Evolutionary conservation across 495 filamentous ascomycete genomes (phyloP).

Genomic region (Alectoria sarmentosa): DNA sequence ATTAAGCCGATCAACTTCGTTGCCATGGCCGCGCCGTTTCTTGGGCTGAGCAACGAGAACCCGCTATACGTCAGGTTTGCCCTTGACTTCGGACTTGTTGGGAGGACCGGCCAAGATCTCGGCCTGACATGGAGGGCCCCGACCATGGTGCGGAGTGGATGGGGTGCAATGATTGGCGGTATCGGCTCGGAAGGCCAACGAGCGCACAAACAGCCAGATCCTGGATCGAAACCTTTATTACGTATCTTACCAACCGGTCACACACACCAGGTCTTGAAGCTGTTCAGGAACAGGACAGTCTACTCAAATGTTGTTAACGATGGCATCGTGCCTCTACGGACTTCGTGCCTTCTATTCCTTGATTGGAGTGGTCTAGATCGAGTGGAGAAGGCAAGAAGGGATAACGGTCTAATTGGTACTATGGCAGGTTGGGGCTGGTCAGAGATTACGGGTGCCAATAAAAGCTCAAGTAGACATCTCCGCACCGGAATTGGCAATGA

Average conservation of each 20-base stretch:
- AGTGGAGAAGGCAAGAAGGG: conserved; percentile 89
- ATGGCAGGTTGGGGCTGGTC: conserved; percentile 93
- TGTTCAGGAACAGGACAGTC: conserved; percentile 84
- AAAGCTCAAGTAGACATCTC: conserved; percentile 42
- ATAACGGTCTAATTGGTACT: conserved; percentile 84
- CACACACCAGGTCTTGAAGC: conserved; percentile 76
- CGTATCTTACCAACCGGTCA: conserved; percentile 90
- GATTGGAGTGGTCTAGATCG: conserved; percentile 92
- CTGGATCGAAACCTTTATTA: conserved; percentile 80
- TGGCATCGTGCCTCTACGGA: conserved; percentile 90
- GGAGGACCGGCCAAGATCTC: conserved; percentile 88
- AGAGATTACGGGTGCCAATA: conserved; percentile 79
- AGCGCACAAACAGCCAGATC: conserved; percentile 57
- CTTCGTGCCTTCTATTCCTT: conserved; percentile 91
- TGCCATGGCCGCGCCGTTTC: conserved; percentile 78
- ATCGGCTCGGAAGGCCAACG: conserved; percentile 60
- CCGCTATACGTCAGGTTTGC: conserved; percentile 96
- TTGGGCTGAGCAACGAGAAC: conserved; percentile 95
- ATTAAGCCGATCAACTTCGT: conserved; percentile 93
- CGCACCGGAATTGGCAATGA: conserved; percentile 30
- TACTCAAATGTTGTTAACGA: conserved; percentile 99
- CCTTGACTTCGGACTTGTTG: conserved; percentile 90
- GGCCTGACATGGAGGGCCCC: conserved; percentile 91
- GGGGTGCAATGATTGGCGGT: conserved; percentile 77
- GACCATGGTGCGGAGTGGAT: conserved; percentile 73